Evolutionary conservation across 2,329 filamentous ascomycete genomes (phyloP).

Genomic region (Penicillium carneum): DNA sequence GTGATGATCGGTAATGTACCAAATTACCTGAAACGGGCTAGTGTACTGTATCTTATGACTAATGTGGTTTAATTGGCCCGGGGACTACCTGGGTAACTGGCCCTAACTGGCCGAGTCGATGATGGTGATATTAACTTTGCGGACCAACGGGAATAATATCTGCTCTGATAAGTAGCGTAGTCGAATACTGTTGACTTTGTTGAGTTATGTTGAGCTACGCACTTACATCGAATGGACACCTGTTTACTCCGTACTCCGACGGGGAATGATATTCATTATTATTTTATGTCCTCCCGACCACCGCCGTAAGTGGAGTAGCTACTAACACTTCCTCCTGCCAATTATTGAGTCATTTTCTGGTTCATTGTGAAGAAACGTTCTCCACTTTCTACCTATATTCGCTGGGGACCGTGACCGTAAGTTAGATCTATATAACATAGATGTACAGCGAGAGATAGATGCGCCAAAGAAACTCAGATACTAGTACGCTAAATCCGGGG

Average conservation of each 20-base stretch:
- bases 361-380: conserved; percentile 1
- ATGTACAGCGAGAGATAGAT: conserved; percentile 18
- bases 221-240: background rate
- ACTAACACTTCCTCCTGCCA: conserved; percentile 4
- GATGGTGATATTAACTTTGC: conserved; percentile 15
- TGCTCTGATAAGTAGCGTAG: background rate
- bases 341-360: conserved; percentile 11
- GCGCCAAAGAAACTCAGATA: conserved; percentile 2
- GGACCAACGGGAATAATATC: conserved; percentile 3
- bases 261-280: conserved; percentile 20
- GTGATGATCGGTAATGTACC: conserved; percentile 31
- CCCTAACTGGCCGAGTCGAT: conserved; percentile 5
- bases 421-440: background rate
- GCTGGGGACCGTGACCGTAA: background rate
- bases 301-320: conserved; percentile 20
- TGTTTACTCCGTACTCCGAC: conserved; percentile 11
- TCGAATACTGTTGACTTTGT: too few relatives aligned
- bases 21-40: conserved; percentile 28
- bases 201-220: background rate
- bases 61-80: conserved; percentile 4
- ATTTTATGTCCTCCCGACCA: conserved; percentile 2
- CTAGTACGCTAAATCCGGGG: conserved; percentile 22
- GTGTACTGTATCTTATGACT: conserved; percentile 25
- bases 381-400: conserved; percentile 1
- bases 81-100: background rate